Evolutionary conservation across 345 rosid species (phyloP), one percentile per base, ranked within the genome.

Genomic region (Camelina laxa): DNA sequence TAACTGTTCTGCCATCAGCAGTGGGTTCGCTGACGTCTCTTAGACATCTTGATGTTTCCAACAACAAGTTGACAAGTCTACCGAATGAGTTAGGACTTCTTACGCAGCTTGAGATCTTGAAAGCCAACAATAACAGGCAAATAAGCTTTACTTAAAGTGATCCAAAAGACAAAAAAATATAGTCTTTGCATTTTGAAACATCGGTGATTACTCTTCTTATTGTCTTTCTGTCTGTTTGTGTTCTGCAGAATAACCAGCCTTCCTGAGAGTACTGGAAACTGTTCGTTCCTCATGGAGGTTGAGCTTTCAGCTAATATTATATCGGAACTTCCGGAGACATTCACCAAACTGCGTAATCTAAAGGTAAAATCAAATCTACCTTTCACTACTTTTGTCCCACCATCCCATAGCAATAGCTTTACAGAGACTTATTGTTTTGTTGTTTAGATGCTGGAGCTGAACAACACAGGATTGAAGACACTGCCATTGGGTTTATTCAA

Each of bases 241-340:
- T 80, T 65, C 45, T 60, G 67, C 87, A 93, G 98, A 80, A 80
- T 94, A 70, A 72, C 74, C 76, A 68, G 66, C 60, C 61, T 87
- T 63, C 89, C 91, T 61, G 33, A 78, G 45, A 71, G 68, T 60
- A 82, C 88, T 0, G 97, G 89, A 7, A 70, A 80, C 73, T 88
- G 97, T 66, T 36, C 30, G 41, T 85, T 90, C 55, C 90, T 94
- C 80, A 65, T 83, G 60, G 95, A 91, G 96, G 89, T 91, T 79
- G 91, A 94, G 81, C 91, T 94, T 79, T 91, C 98, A 9, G 86
- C 89, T 50, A 91, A 94, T 86, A 85, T 84, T 71, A 78, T 94
- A 65, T 77, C 80, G 6, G 88, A 82, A 53, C 75, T 94, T 53
- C 98, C 98, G 1, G 91, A 83, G 73, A 74, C 91, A 39, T 54